Conservation (phyloP, 1,284 basidiomycete genomes). For the Salmacisia buchloeana region DNA sequence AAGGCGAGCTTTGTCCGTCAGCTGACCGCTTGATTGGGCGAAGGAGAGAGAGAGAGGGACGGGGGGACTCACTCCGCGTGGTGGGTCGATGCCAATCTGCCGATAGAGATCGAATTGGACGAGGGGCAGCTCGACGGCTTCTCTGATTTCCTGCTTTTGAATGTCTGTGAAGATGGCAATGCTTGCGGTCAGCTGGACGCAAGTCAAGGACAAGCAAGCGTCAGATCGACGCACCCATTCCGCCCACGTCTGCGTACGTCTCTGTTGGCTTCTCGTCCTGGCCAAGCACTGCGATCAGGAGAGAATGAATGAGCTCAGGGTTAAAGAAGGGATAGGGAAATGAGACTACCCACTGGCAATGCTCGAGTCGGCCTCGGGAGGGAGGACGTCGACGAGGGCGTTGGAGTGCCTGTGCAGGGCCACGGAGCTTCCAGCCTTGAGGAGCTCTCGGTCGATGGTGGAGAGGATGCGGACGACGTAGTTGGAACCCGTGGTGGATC, state of each 20-base stretch:
- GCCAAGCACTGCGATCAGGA: constrained; percentile 25
- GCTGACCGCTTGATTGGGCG: too few species aligned
- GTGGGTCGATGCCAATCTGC: constrained; percentile 99
- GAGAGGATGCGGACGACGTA: constrained; percentile 97
- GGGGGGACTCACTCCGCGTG: constrained; percentile 64
- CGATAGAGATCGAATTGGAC: constrained; percentile 91
- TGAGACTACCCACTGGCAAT: constrained; percentile 60
- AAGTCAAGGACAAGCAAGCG: neutral
- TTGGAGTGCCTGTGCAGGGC: constrained; percentile 98
- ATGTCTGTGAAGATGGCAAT: constrained; percentile 54
- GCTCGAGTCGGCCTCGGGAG: constrained; percentile 95
- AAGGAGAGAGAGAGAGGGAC: neutral
- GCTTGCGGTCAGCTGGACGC: neutral
- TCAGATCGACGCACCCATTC: constrained; percentile 61
- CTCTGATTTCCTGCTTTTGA: constrained; percentile 98
- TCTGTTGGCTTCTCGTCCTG: constrained; percentile 67
- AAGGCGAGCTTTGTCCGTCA: neutral
- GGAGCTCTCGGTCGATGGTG: constrained; percentile 90
- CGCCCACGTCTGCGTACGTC: constrained; percentile 66
- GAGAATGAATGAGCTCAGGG: constrained; percentile 23
- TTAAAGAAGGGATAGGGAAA: neutral
- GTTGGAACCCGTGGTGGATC: constrained; percentile 95
- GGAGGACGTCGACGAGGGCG: constrained; percentile 94
- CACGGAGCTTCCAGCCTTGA: constrained; percentile 94
- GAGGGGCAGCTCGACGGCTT: constrained; percentile 96